phyloP scores from a whole-genome alignment of 2,329 filamentous ascomycete species.

The Dactylellina parvicollis region DNA sequence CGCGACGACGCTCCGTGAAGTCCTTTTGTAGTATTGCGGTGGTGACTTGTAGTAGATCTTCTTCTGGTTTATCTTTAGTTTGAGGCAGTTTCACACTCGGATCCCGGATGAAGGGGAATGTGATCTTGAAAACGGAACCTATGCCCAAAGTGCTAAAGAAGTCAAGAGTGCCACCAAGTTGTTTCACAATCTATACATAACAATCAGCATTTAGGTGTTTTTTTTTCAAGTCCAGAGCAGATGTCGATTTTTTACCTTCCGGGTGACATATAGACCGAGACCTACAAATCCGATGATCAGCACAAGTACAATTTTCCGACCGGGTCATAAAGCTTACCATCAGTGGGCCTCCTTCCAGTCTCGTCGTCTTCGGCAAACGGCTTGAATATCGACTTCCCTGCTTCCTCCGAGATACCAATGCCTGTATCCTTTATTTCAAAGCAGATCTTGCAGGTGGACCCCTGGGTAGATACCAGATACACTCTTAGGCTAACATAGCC shows the following conservation, averaged over 20 bases:
- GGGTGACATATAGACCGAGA: conserved; percentile 45
- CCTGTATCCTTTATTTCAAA: conserved; percentile 56
- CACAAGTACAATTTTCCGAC: background rate
- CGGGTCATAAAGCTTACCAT: conserved; percentile 17
- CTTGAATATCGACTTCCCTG: conserved; percentile 54
- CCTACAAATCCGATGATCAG: background rate
- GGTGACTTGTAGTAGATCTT: conserved; percentile 44
- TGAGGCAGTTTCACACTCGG: conserved; percentile 15
- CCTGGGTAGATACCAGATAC: conserved; percentile 42
- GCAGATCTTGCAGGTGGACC: conserved; percentile 34
- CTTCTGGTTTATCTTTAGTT: conserved; percentile 25
- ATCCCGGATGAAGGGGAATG: conserved; percentile 42
- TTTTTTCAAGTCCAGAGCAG: background rate
- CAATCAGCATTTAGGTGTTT: background rate
- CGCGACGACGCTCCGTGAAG: conserved; percentile 39
- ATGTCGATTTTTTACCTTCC: conserved; percentile 12
- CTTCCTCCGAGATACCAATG: conserved; percentile 56
- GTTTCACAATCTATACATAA: conserved; percentile 45
- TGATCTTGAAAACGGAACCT: conserved; percentile 50
- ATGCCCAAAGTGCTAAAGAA: conserved; percentile 50
- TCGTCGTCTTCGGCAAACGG: conserved; percentile 54
- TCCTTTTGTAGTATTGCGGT: conserved; percentile 45
- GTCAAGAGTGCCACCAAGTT: conserved; percentile 43
- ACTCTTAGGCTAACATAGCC: conserved; percentile 56
- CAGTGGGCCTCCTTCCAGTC: conserved; percentile 39